phyloP scores from a whole-genome alignment of 2,329 filamentous ascomycete species.

The Penicillium italicum region DNA sequence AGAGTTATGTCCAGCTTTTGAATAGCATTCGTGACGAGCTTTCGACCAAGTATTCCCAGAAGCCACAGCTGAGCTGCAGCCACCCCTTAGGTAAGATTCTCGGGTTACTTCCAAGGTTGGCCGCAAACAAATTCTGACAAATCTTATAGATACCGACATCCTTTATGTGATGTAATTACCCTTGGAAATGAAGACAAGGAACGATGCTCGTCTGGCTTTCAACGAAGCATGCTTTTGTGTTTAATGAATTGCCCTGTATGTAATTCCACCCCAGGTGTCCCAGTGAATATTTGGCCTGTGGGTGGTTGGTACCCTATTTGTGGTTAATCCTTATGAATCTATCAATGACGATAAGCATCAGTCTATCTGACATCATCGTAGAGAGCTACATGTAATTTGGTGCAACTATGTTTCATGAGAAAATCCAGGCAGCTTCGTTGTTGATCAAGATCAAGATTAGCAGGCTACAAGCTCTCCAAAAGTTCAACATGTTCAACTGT shows the following conservation, averaged over 20 bases:
- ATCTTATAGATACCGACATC: constrained; percentile 57
- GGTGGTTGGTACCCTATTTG: constrained; percentile 15
- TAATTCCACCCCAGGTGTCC: constrained; percentile 19
- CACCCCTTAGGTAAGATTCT: constrained; percentile 78
- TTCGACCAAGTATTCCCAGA: constrained; percentile 81
- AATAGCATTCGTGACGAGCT: constrained; percentile 94
- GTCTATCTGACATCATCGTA: constrained; percentile 19
- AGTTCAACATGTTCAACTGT: too few species aligned
- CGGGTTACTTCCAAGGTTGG: not conserved
- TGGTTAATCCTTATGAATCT: constrained; percentile 13
- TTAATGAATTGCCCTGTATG: constrained; percentile 21
- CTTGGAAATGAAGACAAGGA: not conserved
- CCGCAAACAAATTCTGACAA: constrained; percentile 14
- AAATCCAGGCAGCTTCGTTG: not conserved
- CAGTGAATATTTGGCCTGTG: constrained; percentile 8
- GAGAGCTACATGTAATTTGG: not conserved
- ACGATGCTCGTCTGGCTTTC: not conserved
- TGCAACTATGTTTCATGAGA: not conserved
- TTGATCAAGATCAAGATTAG: not conserved
- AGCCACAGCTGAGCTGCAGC: constrained; percentile 92
- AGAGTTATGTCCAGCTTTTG: constrained; percentile 92
- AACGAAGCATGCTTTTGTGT: constrained; percentile 13
- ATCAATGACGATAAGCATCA: constrained; percentile 6
- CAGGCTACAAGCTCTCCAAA: not conserved
- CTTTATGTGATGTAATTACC: constrained; percentile 61